Evolutionary conservation across 257 asterid species (phyloP).

Genomic region (Coffea canephora): DNA sequence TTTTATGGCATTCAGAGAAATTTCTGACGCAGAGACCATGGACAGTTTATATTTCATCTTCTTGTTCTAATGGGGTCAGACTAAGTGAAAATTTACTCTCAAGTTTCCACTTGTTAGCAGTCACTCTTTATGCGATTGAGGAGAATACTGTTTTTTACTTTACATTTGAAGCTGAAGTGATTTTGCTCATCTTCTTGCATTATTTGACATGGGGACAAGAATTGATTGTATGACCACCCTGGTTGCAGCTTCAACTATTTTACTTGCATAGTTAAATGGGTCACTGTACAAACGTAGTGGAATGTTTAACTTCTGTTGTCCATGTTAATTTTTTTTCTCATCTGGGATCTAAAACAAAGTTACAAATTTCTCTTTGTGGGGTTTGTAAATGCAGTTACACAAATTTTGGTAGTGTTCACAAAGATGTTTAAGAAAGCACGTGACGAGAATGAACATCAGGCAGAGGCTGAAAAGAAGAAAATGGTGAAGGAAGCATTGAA

Average conservation of each 20-base stretch:
- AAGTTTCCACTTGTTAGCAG: background rate
- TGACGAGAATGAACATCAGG: conserved; percentile 76
- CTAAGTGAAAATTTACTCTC: background rate
- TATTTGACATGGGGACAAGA: background rate
- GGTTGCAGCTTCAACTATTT: background rate
- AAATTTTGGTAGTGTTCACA: conserved; percentile 73
- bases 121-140: background rate
- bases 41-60: background rate
- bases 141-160: background rate
- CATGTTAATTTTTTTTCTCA: background rate
- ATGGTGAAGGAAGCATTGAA: conserved; percentile 88
- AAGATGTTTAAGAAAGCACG: conserved; percentile 85
- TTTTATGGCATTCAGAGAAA: background rate
- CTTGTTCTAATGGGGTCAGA: background rate
- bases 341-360: background rate
- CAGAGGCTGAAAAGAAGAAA: conserved; percentile 90
- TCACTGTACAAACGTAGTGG: background rate
- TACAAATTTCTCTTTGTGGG: conserved; percentile 14
- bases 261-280: background rate
- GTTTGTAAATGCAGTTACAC: conserved; percentile 67
- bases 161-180: background rate
- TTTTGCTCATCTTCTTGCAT: conserved; percentile 1
- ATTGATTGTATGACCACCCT: background rate
- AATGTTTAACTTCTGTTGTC: background rate
- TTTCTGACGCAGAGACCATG: background rate